These are phyloP conservation scores for Colletotrichum paranaense DNA, from an alignment of 2,329 filamentous ascomycete species.

Conservation along the genomic window DNA sequence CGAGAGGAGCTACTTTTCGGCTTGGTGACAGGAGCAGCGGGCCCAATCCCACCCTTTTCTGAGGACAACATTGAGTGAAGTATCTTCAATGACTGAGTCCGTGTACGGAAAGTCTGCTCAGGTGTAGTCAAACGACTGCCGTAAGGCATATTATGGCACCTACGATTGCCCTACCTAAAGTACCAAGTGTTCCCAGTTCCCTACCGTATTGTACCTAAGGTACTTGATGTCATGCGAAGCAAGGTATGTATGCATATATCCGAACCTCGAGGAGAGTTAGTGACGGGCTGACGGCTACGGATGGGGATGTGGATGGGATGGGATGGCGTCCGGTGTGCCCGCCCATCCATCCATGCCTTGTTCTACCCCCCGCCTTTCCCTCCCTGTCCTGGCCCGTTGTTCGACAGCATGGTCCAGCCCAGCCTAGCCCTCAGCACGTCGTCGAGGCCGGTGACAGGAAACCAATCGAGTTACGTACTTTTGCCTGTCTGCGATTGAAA, in stretches of 20 bases:
- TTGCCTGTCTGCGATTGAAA: not conserved
- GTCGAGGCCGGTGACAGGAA: constrained; percentile 1
- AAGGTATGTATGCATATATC: too few species aligned
- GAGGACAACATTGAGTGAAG: not conserved
- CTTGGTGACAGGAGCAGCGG: not conserved
- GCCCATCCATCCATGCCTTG: not conserved
- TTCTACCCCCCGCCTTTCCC: too few species aligned
- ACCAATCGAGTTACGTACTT: constrained; percentile 1
- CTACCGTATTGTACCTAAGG: too few species aligned
- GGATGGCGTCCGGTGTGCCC: not conserved
- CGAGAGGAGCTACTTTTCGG: not conserved
- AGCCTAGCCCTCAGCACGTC: not conserved
- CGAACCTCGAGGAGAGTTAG: too few species aligned
- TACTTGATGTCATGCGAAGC: too few species aligned
- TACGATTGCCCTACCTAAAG: too few species aligned
- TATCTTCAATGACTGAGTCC: not conserved
- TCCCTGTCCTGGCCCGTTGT: not conserved
- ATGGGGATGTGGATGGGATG: not conserved
- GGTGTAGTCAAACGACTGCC: too few species aligned
- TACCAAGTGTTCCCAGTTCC: too few species aligned
- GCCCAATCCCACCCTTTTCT: not conserved
- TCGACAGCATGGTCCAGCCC: not conserved
- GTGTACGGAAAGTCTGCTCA: too few species aligned
- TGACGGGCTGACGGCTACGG: not conserved
- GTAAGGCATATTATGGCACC: too few species aligned